phyloP scores from a whole-genome alignment of 2,329 filamentous ascomycete genomes.

The Colletotrichum eleusines region DNA sequence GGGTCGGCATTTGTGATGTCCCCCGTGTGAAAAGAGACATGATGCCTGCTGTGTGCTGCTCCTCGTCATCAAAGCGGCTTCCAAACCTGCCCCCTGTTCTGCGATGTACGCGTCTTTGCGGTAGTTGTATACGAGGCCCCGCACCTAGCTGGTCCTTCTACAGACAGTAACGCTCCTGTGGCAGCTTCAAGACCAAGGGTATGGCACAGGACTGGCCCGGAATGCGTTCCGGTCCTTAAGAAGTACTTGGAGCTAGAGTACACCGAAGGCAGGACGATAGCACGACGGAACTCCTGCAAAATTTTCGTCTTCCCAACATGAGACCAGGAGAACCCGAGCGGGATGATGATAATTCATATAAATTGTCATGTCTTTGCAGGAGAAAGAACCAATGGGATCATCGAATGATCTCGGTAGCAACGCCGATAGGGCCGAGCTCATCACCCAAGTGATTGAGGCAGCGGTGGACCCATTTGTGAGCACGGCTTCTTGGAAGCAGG shows the following conservation, averaged over 20 bases:
- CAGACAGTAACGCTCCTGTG: background rate
- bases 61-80: slow-evolving; percentile 4
- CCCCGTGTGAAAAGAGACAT: background rate
- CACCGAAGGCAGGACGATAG: too few relatives aligned
- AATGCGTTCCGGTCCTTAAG: too few relatives aligned
- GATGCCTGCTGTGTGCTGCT: background rate
- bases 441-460: background rate
- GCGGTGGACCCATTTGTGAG: background rate
- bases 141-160: background rate
- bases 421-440: background rate
- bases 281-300: background rate
- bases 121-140: background rate
- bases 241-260: background rate
- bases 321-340: background rate
- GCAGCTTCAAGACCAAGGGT: background rate
- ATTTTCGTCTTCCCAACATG: background rate
- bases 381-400: background rate
- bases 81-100: background rate
- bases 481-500: background rate
- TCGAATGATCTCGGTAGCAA: background rate
- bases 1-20: background rate
- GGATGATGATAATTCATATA: background rate
- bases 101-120: background rate
- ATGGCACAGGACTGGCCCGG: background rate
- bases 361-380: background rate